Evolutionary conservation across 345 rosid genomes (phyloP).

Genomic region (Odontarrhena argentea): DNA sequence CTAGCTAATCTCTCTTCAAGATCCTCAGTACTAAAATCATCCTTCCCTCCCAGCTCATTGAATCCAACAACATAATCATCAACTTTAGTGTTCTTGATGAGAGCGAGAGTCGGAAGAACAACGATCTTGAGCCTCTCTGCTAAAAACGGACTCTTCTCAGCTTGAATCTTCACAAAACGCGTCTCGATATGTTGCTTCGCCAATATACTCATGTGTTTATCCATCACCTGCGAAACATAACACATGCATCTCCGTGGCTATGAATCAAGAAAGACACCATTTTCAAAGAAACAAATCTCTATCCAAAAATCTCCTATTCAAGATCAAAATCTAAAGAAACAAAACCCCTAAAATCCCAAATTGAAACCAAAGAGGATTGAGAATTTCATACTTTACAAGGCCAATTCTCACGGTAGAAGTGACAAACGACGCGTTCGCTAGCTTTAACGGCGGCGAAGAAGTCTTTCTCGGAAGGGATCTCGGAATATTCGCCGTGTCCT

Average conservation of each 20-base stretch:
- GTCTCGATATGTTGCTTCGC: slow-evolving; percentile 96
- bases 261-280: neutral
- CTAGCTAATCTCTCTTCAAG: slow-evolving; percentile 89
- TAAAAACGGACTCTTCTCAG: slow-evolving; percentile 96
- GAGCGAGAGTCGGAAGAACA: slow-evolving; percentile 95
- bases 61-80: slow-evolving; percentile 99
- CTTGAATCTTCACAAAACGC: slow-evolving; percentile 89
- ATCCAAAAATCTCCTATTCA: neutral
- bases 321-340: too few relatives aligned
- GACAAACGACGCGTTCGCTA: slow-evolving; percentile 95
- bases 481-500: slow-evolving; percentile 91
- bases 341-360: too few relatives aligned
- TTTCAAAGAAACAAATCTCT: too few relatives aligned
- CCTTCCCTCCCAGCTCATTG: slow-evolving; percentile 90
- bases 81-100: slow-evolving; percentile 91
- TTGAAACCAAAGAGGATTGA: neutral
- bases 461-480: slow-evolving; percentile 81
- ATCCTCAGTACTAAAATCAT: slow-evolving; percentile 88
- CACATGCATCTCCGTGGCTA: too few relatives aligned
- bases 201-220: slow-evolving; percentile 79
- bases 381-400: slow-evolving; percentile 76
- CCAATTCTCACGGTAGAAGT: slow-evolving; percentile 96
- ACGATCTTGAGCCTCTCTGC: slow-evolving; percentile 89
- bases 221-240: slow-evolving; percentile 73
- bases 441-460: slow-evolving; percentile 85